Evolutionary conservation across 1,139 yeast genomes (phyloP), one percentile per base, ranked within the genome.

Genomic region (Arxiozyma slooffiae): DNA sequence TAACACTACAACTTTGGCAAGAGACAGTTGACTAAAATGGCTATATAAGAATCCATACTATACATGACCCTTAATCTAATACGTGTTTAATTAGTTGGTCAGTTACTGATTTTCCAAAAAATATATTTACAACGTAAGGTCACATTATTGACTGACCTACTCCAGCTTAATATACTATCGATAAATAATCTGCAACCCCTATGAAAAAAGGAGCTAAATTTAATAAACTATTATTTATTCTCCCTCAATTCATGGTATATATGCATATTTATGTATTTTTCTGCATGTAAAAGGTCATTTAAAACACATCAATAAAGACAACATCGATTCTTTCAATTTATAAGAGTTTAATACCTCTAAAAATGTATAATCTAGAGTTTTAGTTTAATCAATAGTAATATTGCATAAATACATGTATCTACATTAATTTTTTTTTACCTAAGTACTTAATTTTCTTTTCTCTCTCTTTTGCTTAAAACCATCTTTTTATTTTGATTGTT

Each of bases 1-100:
- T 88, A 55, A 85, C 81, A 49, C 70, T 88, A 52, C 82, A 78
- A 58, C 67, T 86, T 24, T 81, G 79, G 67, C 82, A 80, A 51
- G 39, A 26, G 18, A 39, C 37, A 5, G 38, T 21, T 24, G 21
- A 30, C 18, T 39, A 37, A 48, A 48, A 14, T n/a, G 43, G 7
- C n/a, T 26, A 41, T 37, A 22, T 18, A 38, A 8, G 16, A 46
- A 26, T 9, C 7, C 41, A 2, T 26, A 26, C 3, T 7, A 26
- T 14, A 26, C 34, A 26, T 26, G 9, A 8, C 34, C 7, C 3
- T 5, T 9, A 26, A 26, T 26, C 3, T 26, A 7, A 26, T 26
- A 3, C 34, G 11, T 14, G 7, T 7, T 26, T 4, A 8, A 14
- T 7, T 3, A 5, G 14, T 26, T 26, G 14, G 14, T 26, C 11